Conservation (phyloP, 2,329 filamentous ascomycete species). For the Microdochium nivale region DNA sequence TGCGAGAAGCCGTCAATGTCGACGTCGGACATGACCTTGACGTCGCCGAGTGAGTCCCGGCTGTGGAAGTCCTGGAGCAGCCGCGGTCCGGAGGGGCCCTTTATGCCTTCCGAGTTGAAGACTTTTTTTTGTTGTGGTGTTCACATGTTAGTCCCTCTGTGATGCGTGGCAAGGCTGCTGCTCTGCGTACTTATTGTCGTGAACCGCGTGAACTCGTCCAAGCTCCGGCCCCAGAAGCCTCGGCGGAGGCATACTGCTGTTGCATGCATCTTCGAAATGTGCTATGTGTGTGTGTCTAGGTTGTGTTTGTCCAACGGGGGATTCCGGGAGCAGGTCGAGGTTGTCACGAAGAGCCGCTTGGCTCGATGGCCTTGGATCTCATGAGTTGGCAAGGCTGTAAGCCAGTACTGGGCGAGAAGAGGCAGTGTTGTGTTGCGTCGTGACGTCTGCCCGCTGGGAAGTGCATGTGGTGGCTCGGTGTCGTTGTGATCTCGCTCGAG, state of each 20-base stretch:
- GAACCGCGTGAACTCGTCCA: conserved; percentile 51
- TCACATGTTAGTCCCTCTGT: neutral
- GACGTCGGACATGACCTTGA: conserved; percentile 77
- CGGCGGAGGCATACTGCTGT: conserved; percentile 34
- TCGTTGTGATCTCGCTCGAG: neutral
- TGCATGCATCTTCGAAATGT: conserved; percentile 36
- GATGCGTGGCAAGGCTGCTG: neutral
- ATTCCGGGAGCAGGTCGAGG: conserved; percentile 3
- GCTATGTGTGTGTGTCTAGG: neutral
- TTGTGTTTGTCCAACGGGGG: neutral
- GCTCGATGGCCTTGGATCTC: neutral
- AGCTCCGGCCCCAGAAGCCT: conserved; percentile 48
- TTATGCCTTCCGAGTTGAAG: conserved; percentile 60
- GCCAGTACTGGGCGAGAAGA: neutral
- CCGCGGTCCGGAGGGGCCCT: conserved; percentile 53
- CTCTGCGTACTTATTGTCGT: conserved; percentile 40
- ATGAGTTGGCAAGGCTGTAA: no score
- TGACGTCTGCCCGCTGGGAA: no score
- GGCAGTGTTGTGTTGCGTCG: neutral
- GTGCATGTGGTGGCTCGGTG: neutral
- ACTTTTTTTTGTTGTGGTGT: conserved; percentile 32
- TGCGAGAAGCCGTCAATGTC: conserved; percentile 83
- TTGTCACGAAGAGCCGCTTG: neutral
- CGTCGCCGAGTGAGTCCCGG: conserved; percentile 35
- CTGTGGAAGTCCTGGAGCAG: conserved; percentile 56